Base-by-base conservation (phyloP, 2,329 filamentous ascomycete genomes). In the Fusarium guadeloupense region DNA sequence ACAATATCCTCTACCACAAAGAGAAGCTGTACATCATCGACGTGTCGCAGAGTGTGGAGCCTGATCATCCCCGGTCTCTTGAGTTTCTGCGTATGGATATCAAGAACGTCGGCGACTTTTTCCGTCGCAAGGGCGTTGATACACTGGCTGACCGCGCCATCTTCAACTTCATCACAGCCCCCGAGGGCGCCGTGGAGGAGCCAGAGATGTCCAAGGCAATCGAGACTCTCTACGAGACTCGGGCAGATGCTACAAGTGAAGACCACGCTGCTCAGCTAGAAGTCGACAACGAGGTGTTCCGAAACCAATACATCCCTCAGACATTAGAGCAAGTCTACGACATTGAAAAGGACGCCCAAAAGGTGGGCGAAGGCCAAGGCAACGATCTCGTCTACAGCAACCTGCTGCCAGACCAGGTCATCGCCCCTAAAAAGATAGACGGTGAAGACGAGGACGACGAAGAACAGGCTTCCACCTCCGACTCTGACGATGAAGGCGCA, bases 21-120 rank as follows among this genome's bases (percentile, higher is more conserved):
- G 82, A 86, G 54, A 87, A 86, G 69, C 85, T 97, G 1, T 97
- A 92, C 81, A 90, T 99, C 71, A 99, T 99, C 75, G 95, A 99
- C 76, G 95, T 99, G 37, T 97, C 92, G 51, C 95, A 99, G 79
- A 95, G 91, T 72, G 95, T 99, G 17, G 96, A 98, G 79, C 93
- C 96, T 67, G 94, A 98, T 69, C 95, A 99, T 75, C 95, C 95
- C 0, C 86, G 92, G 54, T 94, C 91, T 3, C 83, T 96, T 25
- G 94, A 98, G 74, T 99, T 99, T 73, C 77, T 99, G 69, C 89
- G 95, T 28, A 98, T 97, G 93, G 95, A 99, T 73, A 93, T 99
- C 77, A 98, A 97, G 82, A 99, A 99, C 72, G 87, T 96, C 2
- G 90, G 88, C 19, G 92, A 96, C 75, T 99, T 96, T 78, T 99